Conservation (phyloP, 2,329 filamentous ascomycete genomes). For the Calonectria honghensis region DNA sequence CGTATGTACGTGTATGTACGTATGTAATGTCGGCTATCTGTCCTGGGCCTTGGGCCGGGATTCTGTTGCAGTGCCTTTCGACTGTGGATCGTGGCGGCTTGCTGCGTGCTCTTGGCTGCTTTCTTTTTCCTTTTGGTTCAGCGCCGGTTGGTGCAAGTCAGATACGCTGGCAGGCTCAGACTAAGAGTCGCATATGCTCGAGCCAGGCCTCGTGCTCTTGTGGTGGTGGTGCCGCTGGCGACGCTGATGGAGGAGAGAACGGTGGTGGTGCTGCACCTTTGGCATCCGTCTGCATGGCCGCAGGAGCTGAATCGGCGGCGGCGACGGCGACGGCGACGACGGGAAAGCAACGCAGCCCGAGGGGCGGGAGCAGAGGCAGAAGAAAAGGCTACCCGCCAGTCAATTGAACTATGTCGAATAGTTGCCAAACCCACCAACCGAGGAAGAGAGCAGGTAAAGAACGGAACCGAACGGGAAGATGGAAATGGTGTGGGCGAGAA, state of each 20-base stretch:
- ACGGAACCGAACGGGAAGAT: slow-evolving; percentile 49
- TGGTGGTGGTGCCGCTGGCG: slow-evolving; percentile 47
- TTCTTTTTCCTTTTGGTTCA: slow-evolving; percentile 45
- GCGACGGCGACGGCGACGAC: slow-evolving; percentile 36
- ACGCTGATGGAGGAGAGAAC: slow-evolving; percentile 43
- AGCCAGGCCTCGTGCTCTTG: slow-evolving; percentile 49
- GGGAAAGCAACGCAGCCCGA: slow-evolving; percentile 35
- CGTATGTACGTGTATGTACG: slow-evolving; percentile 30
- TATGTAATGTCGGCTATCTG: slow-evolving; percentile 37
- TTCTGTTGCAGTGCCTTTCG: slow-evolving; percentile 36
- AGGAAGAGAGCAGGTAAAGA: slow-evolving; percentile 44
- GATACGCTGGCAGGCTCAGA: slow-evolving; percentile 43
- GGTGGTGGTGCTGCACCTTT: slow-evolving; percentile 47
- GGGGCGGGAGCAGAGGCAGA: slow-evolving; percentile 30
- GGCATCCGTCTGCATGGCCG: slow-evolving; percentile 46
- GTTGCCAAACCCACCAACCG: slow-evolving; percentile 45
- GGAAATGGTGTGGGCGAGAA: slow-evolving; percentile 49
- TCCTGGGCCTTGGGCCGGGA: slow-evolving; percentile 32
- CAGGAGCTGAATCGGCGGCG: slow-evolving; percentile 38
- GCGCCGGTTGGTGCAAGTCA: slow-evolving; percentile 48
- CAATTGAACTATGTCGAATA: slow-evolving; percentile 33
- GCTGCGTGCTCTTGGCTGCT: slow-evolving; percentile 37
- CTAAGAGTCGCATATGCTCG: slow-evolving; percentile 48
- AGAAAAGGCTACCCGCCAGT: slow-evolving; percentile 41
- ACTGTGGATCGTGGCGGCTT: slow-evolving; percentile 36